Conservation (phyloP, 1,284 basidiomycete species). For the Moesziomyces sp. region DNA sequence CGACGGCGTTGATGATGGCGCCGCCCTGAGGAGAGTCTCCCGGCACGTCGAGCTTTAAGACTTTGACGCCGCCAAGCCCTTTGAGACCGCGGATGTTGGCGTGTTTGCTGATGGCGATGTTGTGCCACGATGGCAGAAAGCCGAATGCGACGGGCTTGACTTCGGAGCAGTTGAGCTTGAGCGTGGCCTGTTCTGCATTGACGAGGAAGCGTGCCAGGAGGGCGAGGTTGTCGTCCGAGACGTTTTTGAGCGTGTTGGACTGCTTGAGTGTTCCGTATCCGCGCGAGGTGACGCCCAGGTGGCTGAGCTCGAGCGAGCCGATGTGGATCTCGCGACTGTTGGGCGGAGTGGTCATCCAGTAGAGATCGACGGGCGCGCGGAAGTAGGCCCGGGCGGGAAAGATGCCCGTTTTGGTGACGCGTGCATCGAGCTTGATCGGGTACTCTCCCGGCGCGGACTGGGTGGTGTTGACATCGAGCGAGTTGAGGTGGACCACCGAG, state of each 20-base stretch:
- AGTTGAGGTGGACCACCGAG: constrained; percentile 55
- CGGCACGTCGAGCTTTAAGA: constrained; percentile 77
- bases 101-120: constrained; percentile 41
- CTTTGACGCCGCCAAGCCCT: constrained; percentile 74
- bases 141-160: constrained; percentile 76
- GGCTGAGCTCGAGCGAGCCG: constrained; percentile 46
- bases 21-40: constrained; percentile 77
- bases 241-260: constrained; percentile 56
- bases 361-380: constrained; percentile 57
- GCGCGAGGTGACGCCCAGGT: constrained; percentile 56
- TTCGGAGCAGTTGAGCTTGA: constrained; percentile 74
- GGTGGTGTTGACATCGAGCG: constrained; percentile 59
- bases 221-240: constrained; percentile 53
- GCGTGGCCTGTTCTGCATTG: constrained; percentile 76
- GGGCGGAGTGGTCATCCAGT: constrained; percentile 49
- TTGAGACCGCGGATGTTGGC: constrained; percentile 72
- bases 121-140: constrained; percentile 46
- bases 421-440: constrained; percentile 57
- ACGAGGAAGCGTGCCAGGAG: constrained; percentile 71
- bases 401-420: constrained; percentile 64
- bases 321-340: constrained; percentile 55
- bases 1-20: constrained; percentile 75
- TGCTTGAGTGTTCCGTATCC: constrained; percentile 44
- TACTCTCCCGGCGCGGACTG: constrained; percentile 47
- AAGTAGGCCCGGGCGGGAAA: constrained; percentile 67